Evolutionary conservation across 768 basidiomycete genomes (phyloP).

Genomic region (Pleurotus pulmonarius): DNA sequence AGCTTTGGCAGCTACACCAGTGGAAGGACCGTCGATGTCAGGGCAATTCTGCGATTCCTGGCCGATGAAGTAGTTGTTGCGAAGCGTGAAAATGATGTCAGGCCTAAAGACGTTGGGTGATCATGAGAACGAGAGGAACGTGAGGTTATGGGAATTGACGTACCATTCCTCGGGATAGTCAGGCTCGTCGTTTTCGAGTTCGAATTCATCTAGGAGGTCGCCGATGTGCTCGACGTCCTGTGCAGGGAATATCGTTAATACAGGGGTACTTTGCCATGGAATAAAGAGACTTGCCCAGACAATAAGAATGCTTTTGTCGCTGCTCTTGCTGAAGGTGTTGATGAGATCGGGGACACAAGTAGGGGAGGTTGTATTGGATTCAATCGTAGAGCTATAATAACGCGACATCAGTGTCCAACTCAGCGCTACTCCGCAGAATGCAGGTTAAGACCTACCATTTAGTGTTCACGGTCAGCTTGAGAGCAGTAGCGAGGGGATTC

Average conservation of each 20-base stretch:
- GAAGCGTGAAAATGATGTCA: slow-evolving; percentile 11
- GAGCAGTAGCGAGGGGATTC: slow-evolving; percentile 15
- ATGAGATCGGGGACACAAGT: slow-evolving; percentile 20
- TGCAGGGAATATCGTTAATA: not conserved
- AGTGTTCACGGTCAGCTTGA: slow-evolving; percentile 17
- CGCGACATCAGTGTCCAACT: not conserved
- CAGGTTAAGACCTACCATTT: slow-evolving; percentile 13
- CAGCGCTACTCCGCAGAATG: not conserved
- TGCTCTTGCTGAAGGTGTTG: slow-evolving; percentile 16
- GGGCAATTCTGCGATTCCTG: slow-evolving; percentile 19
- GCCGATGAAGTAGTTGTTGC: slow-evolving; percentile 17
- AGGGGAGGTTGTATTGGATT: slow-evolving; percentile 17
- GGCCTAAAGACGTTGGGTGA: slow-evolving; percentile 1
- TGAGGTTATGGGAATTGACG: not conserved
- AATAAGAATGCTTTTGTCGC: slow-evolving; percentile 18
- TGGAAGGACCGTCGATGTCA: slow-evolving; percentile 17
- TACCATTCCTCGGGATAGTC: not conserved
- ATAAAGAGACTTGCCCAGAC: slow-evolving; percentile 16
- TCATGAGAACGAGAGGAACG: not conserved
- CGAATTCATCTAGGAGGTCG: slow-evolving; percentile 18
- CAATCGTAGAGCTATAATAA: slow-evolving; percentile 11
- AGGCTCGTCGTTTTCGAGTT: slow-evolving; percentile 12
- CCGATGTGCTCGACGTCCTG: slow-evolving; percentile 17
- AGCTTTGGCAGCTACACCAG: not conserved
- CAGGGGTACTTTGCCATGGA: not conserved